Evolutionary conservation across 192 early-diverging fungal species (phyloP), one percentile per base, ranked within the genome.

Genomic region (Entomortierella beljakovae): DNA sequence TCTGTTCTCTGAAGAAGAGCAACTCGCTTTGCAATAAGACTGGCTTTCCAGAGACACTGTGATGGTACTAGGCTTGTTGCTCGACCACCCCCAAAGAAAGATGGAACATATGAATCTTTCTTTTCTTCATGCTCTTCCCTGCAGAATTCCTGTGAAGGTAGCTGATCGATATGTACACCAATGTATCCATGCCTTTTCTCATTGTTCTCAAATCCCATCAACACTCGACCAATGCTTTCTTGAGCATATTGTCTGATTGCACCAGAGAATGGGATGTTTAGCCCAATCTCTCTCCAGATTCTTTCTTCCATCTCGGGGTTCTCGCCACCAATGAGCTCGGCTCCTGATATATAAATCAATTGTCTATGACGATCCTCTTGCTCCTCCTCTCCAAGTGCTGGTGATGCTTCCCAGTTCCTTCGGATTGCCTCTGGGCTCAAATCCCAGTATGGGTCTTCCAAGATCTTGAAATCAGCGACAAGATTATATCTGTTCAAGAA

Each of bases 401-500:
- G 16, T 10, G 35, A 42, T 20, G 66, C 60, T 5, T 66, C 11
- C 75, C 75, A 79, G 51, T 79, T 28, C 38, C 49, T 48, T 32
- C 59, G 61, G 26, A 79, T 79, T 1, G 67, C 50, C 23, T 69
- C 59, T 15, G 75, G 75, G 28, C n/a, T 60, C 61, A 79, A 18
- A 43, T 64, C 50, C 75, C 75, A 79, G 23, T 70, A 70, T 0
- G 56, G 35, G 6, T 79, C 75, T 23, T 55, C 62, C 3, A 70
- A 37, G 26, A 69, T 57, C 13, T 79, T 62, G 65, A 79, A 79
- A 28, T 70, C 59, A 37, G 67, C 61, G 16, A 64, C 25, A 8
- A 79, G 51, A 23, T 79, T 79, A 18, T 70, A 79, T 2, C 67
- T 60, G 46, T 79, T 79, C 46, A 79, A 20, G 50, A 79, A 79